These are phyloP conservation scores for Elongisporangium anandrum DNA, from an alignment of 352 stramenopile genomes.

Conservation along the genomic window DNA sequence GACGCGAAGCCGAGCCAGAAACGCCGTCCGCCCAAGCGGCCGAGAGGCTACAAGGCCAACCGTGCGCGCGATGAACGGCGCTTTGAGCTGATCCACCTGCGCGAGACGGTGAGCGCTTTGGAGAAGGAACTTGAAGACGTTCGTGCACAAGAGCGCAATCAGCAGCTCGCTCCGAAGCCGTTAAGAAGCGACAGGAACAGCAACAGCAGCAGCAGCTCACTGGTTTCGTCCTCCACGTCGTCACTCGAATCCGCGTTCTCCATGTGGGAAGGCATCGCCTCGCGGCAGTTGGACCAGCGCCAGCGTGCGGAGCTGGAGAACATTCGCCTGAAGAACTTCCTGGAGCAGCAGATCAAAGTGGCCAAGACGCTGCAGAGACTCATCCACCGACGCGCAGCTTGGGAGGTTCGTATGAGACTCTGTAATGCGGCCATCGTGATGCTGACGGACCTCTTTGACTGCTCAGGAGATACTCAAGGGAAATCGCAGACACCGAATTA, in stretches of 20 bases:
- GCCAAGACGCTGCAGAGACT: slow-evolving; percentile 6
- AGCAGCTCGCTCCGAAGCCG: background rate
- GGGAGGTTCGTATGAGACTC: background rate
- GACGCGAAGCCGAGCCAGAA: background rate
- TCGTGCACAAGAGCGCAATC: background rate
- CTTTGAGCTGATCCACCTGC: slow-evolving; percentile 14
- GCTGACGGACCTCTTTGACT: background rate
- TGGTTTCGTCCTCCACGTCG: background rate
- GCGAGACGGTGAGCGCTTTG: background rate
- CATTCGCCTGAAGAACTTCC: slow-evolving; percentile 6
- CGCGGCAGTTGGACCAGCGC: slow-evolving; percentile 1
- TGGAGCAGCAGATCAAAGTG: slow-evolving; percentile 9
- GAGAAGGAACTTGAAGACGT: background rate
- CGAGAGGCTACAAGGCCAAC: slow-evolving; percentile 18
- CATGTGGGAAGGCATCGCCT: slow-evolving; percentile 11
- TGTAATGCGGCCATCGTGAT: background rate
- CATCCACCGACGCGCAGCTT: background rate
- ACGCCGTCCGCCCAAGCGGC: background rate
- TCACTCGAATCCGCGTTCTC: slow-evolving; percentile 1
- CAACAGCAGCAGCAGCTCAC: too few relatives aligned
- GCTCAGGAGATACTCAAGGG: background rate
- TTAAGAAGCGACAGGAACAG: background rate
- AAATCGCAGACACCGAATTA: background rate
- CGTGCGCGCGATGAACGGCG: slow-evolving; percentile 14
- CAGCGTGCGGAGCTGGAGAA: slow-evolving; percentile 7